A percentile compares a stretch with the other conserved stretches of the same genome.
These are phyloP conservation scores for Fabrea salina DNA, from an alignment of 169 alveolate genomes.

Conservation along the genomic window DNA sequence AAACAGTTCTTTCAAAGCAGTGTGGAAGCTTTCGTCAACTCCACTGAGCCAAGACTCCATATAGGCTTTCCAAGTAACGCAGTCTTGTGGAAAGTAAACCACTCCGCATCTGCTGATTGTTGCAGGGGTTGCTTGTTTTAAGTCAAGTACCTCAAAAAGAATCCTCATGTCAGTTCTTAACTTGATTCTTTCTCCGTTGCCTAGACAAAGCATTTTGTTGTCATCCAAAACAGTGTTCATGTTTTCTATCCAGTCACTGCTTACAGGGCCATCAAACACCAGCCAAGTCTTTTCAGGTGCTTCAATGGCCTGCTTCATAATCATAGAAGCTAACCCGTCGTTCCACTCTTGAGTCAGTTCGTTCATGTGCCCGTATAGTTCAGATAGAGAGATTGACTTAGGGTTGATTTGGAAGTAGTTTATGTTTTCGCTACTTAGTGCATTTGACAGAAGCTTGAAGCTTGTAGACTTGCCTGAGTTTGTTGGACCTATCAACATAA, in stretches of 20 bases:
- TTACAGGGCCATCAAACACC: constrained; percentile 78
- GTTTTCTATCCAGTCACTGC: constrained; percentile 75
- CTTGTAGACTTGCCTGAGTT: constrained; percentile 69
- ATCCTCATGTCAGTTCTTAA: constrained; percentile 62
- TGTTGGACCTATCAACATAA: constrained; percentile 73
- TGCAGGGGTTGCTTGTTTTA: constrained; percentile 73
- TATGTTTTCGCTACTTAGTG: constrained; percentile 39
- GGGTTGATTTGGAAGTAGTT: no score
- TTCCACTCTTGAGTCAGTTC: constrained; percentile 74
- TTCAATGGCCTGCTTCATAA: constrained; percentile 58
- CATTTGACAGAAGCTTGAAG: background rate
- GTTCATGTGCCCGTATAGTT: constrained; percentile 66
- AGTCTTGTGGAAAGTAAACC: constrained; percentile 64
- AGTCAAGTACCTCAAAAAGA: constrained; percentile 67
- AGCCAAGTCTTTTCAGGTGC: constrained; percentile 51
- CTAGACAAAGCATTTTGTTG: constrained; percentile 64
- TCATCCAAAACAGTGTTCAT: constrained; percentile 78
- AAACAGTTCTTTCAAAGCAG: constrained; percentile 37
- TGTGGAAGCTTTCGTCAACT: constrained; percentile 36
- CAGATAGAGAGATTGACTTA: constrained; percentile 66
- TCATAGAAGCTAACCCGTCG: constrained; percentile 71
- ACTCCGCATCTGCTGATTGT: constrained; percentile 80
- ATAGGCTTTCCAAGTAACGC: background rate
- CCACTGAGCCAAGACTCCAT: background rate
- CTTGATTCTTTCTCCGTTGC: constrained; percentile 65